Evolutionary conservation across 2,329 filamentous ascomycete species (phyloP).

Genomic region (Podosphaera aphanis): DNA sequence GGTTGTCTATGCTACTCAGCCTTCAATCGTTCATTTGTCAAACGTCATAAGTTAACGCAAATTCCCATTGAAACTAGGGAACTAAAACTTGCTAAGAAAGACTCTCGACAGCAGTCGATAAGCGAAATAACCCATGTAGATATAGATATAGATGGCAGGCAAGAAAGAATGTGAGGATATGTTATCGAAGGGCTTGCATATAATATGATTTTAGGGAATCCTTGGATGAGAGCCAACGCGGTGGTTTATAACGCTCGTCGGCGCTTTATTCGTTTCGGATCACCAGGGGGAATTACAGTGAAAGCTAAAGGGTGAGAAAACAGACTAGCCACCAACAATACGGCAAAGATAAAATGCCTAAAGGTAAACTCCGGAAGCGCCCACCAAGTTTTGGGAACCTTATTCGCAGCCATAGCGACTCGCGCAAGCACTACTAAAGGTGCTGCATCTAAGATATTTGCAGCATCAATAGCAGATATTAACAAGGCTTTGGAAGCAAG

Average conservation of each 20-base stretch:
- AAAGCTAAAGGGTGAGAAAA: background rate
- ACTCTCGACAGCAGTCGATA: background rate
- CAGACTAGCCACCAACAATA: background rate
- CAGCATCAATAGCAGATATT: no score
- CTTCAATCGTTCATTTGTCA: constrained; percentile 1
- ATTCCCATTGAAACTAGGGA: background rate
- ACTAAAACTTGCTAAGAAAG: background rate
- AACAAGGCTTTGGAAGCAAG: no score
- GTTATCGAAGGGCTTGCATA: background rate
- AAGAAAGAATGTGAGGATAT: background rate
- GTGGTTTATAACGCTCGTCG: background rate
- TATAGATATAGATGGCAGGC: background rate
- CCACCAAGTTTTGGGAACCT: background rate
- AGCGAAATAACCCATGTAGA: background rate
- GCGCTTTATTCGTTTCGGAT: background rate
- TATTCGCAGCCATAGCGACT: background rate
- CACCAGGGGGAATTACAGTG: background rate
- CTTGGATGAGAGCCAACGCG: background rate
- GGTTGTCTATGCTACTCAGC: background rate
- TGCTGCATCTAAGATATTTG: no score
- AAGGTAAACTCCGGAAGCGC: background rate
- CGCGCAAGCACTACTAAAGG: background rate
- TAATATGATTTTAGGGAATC: background rate
- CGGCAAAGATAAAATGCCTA: background rate
- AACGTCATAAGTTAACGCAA: background rate